These are phyloP conservation scores for Mycena epipterygia DNA, from an alignment of 768 basidiomycete genomes.

Conservation along the genomic window DNA sequence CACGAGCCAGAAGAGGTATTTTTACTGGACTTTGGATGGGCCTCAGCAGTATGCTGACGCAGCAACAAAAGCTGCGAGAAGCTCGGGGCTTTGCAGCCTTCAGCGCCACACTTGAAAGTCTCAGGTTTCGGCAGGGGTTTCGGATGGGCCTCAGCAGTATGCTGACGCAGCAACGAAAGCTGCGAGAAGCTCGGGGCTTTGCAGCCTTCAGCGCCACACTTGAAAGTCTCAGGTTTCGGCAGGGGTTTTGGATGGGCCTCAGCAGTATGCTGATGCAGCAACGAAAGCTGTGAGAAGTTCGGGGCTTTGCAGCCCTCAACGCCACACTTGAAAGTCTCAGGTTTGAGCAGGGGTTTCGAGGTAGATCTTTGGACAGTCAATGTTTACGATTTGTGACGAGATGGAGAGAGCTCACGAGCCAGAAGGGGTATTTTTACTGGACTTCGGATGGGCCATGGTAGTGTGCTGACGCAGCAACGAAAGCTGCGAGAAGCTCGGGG, in stretches of 20 bases:
- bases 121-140: neutral
- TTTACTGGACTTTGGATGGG: conserved; percentile 1
- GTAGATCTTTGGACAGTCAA: conserved; percentile 7
- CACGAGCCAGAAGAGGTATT: neutral
- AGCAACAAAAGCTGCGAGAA: conserved; percentile 7
- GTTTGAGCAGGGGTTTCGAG: too few species aligned
- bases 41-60: conserved; percentile 8
- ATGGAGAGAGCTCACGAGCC: neutral
- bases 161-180: conserved; percentile 9
- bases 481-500: neutral
- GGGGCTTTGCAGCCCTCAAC: too few species aligned
- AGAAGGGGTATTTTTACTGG: conserved; percentile 1
- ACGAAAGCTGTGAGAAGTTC: too few species aligned
- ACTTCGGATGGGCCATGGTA: neutral
- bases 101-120: neutral
- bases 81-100: neutral
- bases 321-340: too few species aligned
- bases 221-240: neutral
- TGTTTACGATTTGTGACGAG: neutral
- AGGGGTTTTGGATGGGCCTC: neutral
- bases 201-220: conserved; percentile 5
- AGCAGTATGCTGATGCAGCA: conserved; percentile 9
- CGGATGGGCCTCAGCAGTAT: conserved; percentile 5
- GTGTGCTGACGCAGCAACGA: conserved; percentile 10
- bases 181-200: neutral